Evolutionary conservation across 2,329 filamentous ascomycete species (phyloP).

Genomic region (Colletotrichum gigasporum): DNA sequence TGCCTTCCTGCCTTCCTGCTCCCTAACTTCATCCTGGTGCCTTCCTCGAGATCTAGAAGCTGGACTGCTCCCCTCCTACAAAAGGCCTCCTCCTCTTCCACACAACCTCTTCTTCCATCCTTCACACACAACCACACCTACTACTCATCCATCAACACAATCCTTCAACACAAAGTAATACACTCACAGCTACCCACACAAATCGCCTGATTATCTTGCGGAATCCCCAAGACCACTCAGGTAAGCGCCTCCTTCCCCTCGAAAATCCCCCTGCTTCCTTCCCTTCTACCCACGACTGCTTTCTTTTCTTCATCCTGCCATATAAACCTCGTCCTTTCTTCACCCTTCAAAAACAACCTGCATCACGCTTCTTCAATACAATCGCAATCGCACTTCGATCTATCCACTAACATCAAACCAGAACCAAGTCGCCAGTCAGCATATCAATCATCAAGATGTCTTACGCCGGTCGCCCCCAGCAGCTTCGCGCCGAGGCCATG

Average conservation of each 20-base stretch:
- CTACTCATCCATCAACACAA: neutral
- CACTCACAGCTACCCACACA: no score
- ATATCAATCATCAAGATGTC: neutral
- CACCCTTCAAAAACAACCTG: neutral
- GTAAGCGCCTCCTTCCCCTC: no score
- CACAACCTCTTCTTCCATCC: neutral
- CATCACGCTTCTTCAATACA: neutral
- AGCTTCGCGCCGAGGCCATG: neutral
- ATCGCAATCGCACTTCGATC: neutral
- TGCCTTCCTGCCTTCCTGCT: neutral
- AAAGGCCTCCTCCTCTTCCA: neutral
- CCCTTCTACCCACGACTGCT: no score
- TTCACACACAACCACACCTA: neutral
- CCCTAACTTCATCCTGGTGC: neutral
- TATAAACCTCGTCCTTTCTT: neutral
- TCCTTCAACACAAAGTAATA: neutral
- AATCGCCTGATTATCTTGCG: no score
- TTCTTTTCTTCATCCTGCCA: neutral
- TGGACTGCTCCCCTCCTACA: neutral
- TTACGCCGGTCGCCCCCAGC: neutral
- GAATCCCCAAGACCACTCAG: no score
- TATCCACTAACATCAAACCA: neutral
- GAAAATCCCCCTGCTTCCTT: neutral
- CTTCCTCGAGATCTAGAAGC: neutral
- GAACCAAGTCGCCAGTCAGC: neutral